Evolutionary conservation across 169 alveolate genomes (phyloP).

Genomic region (Neospora caninum): DNA sequence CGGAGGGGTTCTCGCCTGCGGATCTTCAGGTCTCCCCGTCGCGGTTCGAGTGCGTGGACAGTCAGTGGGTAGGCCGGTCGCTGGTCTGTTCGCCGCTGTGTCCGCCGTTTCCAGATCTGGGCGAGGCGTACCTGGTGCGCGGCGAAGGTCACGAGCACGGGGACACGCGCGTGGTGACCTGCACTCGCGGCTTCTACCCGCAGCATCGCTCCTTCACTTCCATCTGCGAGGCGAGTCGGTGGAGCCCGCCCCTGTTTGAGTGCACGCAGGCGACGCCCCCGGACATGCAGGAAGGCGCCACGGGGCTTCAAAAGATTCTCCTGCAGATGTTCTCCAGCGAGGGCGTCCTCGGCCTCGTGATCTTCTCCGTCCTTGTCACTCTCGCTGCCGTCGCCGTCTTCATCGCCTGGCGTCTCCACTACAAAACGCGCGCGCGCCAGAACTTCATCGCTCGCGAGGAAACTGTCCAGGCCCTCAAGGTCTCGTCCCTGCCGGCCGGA

Average conservation of each 20-base stretch:
- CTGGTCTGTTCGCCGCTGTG: constrained; percentile 53
- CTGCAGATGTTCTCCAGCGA: constrained; percentile 67
- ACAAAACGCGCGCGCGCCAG: constrained; percentile 48
- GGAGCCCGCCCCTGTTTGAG: constrained; percentile 59
- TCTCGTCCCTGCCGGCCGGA: background rate
- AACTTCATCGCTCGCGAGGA: constrained; percentile 59
- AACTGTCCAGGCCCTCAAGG: constrained; percentile 62
- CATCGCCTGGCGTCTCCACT: constrained; percentile 65
- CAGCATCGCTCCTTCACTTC: constrained; percentile 51
- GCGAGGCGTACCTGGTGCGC: constrained; percentile 50
- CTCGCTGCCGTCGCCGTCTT: constrained; percentile 57
- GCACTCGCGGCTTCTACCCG: constrained; percentile 65
- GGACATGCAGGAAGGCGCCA: constrained; percentile 61
- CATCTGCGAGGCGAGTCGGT: constrained; percentile 55
- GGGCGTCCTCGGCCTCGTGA: constrained; percentile 64
- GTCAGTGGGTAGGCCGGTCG: constrained; percentile 55
- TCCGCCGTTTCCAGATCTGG: constrained; percentile 45
- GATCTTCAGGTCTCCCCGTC: constrained; percentile 47
- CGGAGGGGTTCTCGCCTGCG: constrained; percentile 60
- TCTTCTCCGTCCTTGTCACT: constrained; percentile 51
- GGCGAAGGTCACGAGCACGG: constrained; percentile 66
- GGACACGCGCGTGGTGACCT: constrained; percentile 50
- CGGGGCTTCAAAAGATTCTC: constrained; percentile 63
- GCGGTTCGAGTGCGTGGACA: constrained; percentile 44
- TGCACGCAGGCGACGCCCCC: constrained; percentile 67